Percentiles rank a stretch among this genome's conserved stretches.
phyloP scores from a whole-genome alignment of 192 early-diverging fungal species.

The Coemansia asiatica region DNA sequence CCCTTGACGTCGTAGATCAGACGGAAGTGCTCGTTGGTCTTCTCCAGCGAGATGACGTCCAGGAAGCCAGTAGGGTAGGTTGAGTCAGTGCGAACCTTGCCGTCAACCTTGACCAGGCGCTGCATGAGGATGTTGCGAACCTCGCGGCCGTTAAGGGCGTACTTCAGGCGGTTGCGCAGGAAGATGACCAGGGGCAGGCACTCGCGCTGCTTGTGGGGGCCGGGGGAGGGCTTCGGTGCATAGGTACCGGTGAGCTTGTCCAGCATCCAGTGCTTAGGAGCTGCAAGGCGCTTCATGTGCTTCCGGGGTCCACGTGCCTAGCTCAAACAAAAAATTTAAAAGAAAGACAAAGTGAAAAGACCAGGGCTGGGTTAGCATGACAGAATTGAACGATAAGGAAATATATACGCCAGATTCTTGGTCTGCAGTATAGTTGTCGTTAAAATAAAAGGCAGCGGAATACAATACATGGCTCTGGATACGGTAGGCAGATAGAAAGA shows the following conservation, averaged over 20 bases:
- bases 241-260: constrained; percentile 98
- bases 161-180: constrained; percentile 99
- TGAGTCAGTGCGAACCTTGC: constrained; percentile 94
- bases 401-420: too few species aligned
- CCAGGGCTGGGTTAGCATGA: neutral
- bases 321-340: neutral
- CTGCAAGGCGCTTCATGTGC: constrained; percentile 98
- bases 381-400: neutral
- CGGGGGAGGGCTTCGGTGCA: constrained; percentile 92
- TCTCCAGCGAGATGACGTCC: constrained; percentile 65
- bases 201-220: constrained; percentile 99
- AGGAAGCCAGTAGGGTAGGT: constrained; percentile 98
- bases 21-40: constrained; percentile 99
- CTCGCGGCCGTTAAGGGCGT: constrained; percentile 97
- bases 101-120: constrained; percentile 98
- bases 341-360: neutral
- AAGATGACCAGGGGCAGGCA: constrained; percentile 97
- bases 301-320: constrained; percentile 94
- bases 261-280: constrained; percentile 99
- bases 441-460: too few species aligned
- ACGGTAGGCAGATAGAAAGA: too few species aligned
- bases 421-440: too few species aligned
- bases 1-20: constrained; percentile 99
- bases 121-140: constrained; percentile 96
- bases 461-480: too few species aligned